phyloP scores from a whole-genome alignment of 768 basidiomycete genomes.

The Psilocybe cyanescens region DNA sequence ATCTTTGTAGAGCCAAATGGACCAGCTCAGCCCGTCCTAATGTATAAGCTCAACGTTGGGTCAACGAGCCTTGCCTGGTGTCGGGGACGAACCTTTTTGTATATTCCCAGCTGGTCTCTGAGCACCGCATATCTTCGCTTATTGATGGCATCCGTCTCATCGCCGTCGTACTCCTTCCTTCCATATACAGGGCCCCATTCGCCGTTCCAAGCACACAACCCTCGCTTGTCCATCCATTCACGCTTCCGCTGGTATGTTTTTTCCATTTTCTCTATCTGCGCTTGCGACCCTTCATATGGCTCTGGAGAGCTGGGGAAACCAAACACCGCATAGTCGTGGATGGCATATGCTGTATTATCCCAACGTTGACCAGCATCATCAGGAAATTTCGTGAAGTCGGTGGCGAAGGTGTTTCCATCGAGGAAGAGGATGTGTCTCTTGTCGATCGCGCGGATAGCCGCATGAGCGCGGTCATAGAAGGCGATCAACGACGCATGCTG shows the following conservation, averaged over 20 bases:
- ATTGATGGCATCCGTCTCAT: conserved; percentile 70
- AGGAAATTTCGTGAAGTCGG: conserved; percentile 71
- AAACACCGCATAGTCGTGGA: conserved; percentile 76
- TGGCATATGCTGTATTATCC: conserved; percentile 75
- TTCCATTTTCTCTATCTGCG: conserved; percentile 52
- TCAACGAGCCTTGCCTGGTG: neutral
- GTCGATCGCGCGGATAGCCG: conserved; percentile 73
- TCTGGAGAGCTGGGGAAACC: conserved; percentile 74
- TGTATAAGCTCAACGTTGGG: neutral
- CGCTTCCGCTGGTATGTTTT: conserved; percentile 72
- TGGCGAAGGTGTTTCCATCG: conserved; percentile 84
- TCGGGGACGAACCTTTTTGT: conserved; percentile 52
- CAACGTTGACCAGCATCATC: conserved; percentile 62
- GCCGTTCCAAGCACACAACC: conserved; percentile 78
- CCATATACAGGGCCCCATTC: conserved; percentile 88
- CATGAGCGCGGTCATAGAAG: conserved; percentile 71
- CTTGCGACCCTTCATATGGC: conserved; percentile 54
- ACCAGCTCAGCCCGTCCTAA: conserved; percentile 72
- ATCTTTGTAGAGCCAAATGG: conserved; percentile 88
- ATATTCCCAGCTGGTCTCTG: conserved; percentile 73
- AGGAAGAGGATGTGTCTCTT: conserved; percentile 73
- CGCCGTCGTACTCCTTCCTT: conserved; percentile 60
- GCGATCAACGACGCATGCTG: conserved; percentile 59
- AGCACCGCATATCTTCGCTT: conserved; percentile 64
- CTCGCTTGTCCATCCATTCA: conserved; percentile 71